phyloP scores from a whole-genome alignment of 805 yeast genomes.

The Saccharomycopsis sp. region DNA sequence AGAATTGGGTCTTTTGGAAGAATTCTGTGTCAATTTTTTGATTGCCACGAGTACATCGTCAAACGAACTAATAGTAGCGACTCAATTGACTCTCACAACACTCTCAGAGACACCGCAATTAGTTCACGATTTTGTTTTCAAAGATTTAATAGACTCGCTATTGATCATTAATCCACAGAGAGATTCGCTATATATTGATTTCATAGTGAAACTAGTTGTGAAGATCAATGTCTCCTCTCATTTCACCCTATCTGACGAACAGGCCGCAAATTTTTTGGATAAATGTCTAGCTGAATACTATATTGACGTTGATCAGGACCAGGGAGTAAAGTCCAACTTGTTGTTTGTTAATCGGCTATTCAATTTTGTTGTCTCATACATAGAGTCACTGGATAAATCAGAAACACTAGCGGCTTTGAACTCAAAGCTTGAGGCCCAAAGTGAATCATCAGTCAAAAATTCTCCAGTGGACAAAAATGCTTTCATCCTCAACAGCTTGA shows the following conservation, averaged over 20 bases:
- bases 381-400: background rate
- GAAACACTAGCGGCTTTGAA: background rate
- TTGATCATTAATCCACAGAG: constrained; percentile 3
- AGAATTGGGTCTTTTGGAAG: background rate
- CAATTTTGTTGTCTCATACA: constrained; percentile 1
- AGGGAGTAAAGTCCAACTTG: constrained; percentile 1
- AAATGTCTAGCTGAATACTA: constrained; percentile 8
- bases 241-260: constrained; percentile 1
- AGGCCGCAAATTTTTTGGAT: constrained; percentile 5
- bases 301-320: background rate
- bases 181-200: constrained; percentile 11
- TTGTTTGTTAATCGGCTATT: constrained; percentile 5
- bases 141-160: constrained; percentile 5
- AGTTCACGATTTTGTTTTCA: background rate
- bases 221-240: background rate
- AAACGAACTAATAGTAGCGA: background rate
- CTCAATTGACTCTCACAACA: background rate
- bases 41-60: background rate
- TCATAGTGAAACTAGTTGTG: constrained; percentile 5
- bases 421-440: background rate
- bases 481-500: background rate
- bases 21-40: background rate
- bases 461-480: background rate
- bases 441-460: background rate
- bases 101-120: background rate